Percentiles rank a stretch among this genome's conserved stretches.
Evolutionary conservation across 176 grass and related monocot species (phyloP).

Genomic region (Ensete glaucum): DNA sequence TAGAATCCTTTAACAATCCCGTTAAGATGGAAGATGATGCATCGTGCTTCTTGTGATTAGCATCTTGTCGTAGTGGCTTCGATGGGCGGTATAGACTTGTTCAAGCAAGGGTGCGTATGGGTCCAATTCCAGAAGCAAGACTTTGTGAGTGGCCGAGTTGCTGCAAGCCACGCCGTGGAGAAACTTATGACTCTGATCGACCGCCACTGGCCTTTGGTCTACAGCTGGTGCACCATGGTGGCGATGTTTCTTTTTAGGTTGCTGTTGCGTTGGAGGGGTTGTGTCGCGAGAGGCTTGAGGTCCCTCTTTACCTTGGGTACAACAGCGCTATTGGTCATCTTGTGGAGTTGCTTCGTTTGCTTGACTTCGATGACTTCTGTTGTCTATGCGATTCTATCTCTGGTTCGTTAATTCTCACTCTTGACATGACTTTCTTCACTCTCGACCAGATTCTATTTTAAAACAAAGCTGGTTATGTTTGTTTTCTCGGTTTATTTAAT

Average conservation of each 20-base stretch:
- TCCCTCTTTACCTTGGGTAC: constrained; percentile 58
- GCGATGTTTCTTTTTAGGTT: constrained; percentile 38
- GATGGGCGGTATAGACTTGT: constrained; percentile 77
- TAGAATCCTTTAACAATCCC: too few species aligned
- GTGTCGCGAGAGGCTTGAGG: constrained; percentile 36
- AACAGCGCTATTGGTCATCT: constrained; percentile 63
- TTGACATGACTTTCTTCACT: constrained; percentile 10
- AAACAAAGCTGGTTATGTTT: not conserved
- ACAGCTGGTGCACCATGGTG: constrained; percentile 37
- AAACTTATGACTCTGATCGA: constrained; percentile 60
- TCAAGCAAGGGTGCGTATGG: constrained; percentile 82
- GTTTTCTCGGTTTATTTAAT: too few species aligned
- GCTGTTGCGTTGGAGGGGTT: constrained; percentile 61
- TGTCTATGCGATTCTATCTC: constrained; percentile 56
- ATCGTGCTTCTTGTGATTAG: not conserved
- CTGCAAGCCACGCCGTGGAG: constrained; percentile 33
- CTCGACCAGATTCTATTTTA: not conserved
- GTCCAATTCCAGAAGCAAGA: constrained; percentile 67
- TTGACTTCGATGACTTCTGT: constrained; percentile 51
- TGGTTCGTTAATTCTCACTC: constrained; percentile 44
- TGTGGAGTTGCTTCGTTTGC: constrained; percentile 91
- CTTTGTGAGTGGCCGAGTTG: constrained; percentile 41
- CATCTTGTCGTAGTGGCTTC: not conserved
- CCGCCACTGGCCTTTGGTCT: constrained; percentile 76
- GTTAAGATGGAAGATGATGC: not conserved